Conservation (phyloP, 768 basidiomycete genomes). For the Scleroderma citrinum region DNA sequence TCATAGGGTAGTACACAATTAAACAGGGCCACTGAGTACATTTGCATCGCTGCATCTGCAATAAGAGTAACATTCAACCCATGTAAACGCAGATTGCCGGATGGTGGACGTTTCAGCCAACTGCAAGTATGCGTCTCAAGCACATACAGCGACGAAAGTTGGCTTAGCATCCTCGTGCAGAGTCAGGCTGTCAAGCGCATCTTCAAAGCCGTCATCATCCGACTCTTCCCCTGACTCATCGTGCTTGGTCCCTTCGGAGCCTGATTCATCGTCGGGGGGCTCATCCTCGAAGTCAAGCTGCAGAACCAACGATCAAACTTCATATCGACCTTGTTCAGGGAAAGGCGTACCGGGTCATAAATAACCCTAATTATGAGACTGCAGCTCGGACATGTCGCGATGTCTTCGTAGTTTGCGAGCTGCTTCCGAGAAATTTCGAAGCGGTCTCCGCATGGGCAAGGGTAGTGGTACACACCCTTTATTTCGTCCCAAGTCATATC, state of each 20-base stretch:
- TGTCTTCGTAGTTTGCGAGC: slow-evolving; percentile 84
- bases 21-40: too few species aligned
- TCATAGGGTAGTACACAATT: too few species aligned
- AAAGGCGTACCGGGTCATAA: slow-evolving; percentile 80
- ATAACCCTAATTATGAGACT: slow-evolving; percentile 89
- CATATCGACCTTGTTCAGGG: not conserved
- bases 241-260: slow-evolving; percentile 29
- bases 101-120: too few species aligned
- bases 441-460: slow-evolving; percentile 95
- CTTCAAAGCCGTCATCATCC: slow-evolving; percentile 49
- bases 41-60: too few species aligned
- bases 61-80: too few species aligned
- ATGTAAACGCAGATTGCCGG: too few species aligned
- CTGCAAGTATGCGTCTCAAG: slow-evolving; percentile 4
- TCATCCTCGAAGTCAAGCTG: slow-evolving; percentile 86
- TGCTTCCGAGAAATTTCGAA: slow-evolving; percentile 91
- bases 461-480: slow-evolving; percentile 87
- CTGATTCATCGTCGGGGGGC: slow-evolving; percentile 43
- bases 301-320: slow-evolving; percentile 2
- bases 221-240: slow-evolving; percentile 33
- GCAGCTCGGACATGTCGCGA: slow-evolving; percentile 95
- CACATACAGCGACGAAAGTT: slow-evolving; percentile 11
- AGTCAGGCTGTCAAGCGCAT: slow-evolving; percentile 60
- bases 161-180: slow-evolving; percentile 12
- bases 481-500: slow-evolving; percentile 89